Evolutionary conservation across 2,329 filamentous ascomycete species (phyloP).

Genomic region (Pseudopyricularia javanii): DNA sequence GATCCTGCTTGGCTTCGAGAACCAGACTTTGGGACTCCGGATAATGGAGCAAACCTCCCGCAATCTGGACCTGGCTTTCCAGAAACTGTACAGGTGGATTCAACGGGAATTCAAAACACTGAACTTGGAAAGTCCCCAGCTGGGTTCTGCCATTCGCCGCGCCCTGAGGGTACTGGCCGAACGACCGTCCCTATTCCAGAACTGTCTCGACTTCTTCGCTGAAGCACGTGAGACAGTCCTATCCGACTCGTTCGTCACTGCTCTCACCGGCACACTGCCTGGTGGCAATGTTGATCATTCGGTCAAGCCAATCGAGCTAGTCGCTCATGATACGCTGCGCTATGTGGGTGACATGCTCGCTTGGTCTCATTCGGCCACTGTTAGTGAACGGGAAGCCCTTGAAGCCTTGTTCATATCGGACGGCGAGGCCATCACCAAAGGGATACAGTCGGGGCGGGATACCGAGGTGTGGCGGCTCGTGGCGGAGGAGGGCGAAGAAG

Average conservation of each 20-base stretch:
- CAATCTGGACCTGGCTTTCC: constrained; percentile 77
- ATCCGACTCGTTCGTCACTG: constrained; percentile 79
- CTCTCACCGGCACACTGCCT: constrained; percentile 61
- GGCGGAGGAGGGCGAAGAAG: constrained; percentile 40
- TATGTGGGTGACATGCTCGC: constrained; percentile 97
- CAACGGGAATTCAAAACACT: constrained; percentile 86
- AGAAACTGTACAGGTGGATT: constrained; percentile 93
- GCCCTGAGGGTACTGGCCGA: constrained; percentile 83
- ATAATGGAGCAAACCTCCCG: constrained; percentile 86
- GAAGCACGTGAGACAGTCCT: constrained; percentile 79
- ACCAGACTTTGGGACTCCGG: constrained; percentile 76
- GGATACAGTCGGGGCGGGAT: constrained; percentile 66
- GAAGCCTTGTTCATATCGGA: constrained; percentile 87
- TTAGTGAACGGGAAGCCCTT: constrained; percentile 85
- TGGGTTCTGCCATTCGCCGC: constrained; percentile 71
- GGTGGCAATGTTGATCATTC: constrained; percentile 41
- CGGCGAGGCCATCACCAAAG: constrained; percentile 75
- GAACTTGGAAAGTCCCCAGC: constrained; percentile 88
- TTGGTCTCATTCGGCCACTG: constrained; percentile 88
- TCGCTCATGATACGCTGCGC: constrained; percentile 79
- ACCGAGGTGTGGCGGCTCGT: constrained; percentile 73
- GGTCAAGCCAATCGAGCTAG: constrained; percentile 85
- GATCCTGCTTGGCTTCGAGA: constrained; percentile 77
- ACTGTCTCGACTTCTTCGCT: constrained; percentile 83
- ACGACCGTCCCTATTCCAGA: constrained; percentile 81